These are phyloP conservation scores for Pyronema domesticum DNA, from an alignment of 495 filamentous ascomycete genomes.

Conservation along the genomic window DNA sequence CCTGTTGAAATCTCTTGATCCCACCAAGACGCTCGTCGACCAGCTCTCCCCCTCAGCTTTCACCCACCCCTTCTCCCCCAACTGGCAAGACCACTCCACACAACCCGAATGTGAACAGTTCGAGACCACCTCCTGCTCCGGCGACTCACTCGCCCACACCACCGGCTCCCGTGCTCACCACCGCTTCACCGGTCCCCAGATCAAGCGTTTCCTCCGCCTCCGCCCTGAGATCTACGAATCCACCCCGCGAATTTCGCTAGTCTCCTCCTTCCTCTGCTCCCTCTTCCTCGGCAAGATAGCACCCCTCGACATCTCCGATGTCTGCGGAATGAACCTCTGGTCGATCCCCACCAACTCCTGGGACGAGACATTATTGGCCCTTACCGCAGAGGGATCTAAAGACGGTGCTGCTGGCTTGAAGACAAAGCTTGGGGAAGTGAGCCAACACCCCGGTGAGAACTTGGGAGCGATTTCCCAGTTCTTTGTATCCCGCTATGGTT, in stretches of 20 bases:
- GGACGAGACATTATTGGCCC: constrained; percentile 52
- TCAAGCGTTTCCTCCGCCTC: constrained; percentile 65
- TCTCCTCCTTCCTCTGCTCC: constrained; percentile 88
- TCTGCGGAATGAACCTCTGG: constrained; percentile 94
- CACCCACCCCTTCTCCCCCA: constrained; percentile 73
- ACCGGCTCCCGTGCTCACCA: constrained; percentile 91
- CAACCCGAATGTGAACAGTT: constrained; percentile 81
- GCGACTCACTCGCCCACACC: constrained; percentile 48
- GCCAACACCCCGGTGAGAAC: constrained; percentile 58
- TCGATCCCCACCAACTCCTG: constrained; percentile 60
- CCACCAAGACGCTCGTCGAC: constrained; percentile 41
- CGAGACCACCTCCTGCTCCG: constrained; percentile 48
- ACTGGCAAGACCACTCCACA: constrained; percentile 95
- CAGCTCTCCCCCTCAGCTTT: constrained; percentile 53
- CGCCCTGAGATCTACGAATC: constrained; percentile 62
- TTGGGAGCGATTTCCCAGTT: constrained; percentile 58
- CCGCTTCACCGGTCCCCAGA: constrained; percentile 97
- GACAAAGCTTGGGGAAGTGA: constrained; percentile 62
- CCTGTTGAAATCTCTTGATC: constrained; percentile 42
- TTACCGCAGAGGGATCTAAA: constrained; percentile 49
- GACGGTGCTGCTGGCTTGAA: constrained; percentile 49
- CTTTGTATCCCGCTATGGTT: constrained; percentile 61
- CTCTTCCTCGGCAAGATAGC: constrained; percentile 73
- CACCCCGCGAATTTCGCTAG: constrained; percentile 74
- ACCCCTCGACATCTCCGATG: constrained; percentile 84